These are phyloP conservation scores for Danielia oregonensis DNA, from an alignment of 805 yeast genomes.

Conservation along the genomic window DNA sequence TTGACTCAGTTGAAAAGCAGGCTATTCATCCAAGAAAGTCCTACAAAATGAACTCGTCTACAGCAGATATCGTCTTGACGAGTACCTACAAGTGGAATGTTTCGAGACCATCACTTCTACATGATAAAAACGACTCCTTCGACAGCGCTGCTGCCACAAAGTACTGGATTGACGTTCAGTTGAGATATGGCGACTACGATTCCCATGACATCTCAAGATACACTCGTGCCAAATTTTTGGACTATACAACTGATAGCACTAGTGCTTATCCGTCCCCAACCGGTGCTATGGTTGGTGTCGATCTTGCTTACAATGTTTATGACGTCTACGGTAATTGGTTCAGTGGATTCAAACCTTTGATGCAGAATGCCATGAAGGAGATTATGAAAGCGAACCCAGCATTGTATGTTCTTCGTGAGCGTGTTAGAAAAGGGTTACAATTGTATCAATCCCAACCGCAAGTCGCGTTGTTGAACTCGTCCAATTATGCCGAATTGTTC, in stretches of 20 bases:
- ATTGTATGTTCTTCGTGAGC: conserved; percentile 81
- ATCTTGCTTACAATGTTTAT: conserved; percentile 91
- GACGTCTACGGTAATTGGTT: conserved; percentile 98
- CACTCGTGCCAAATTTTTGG: conserved; percentile 87
- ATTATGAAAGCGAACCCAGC: conserved; percentile 96
- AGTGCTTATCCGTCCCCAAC: conserved; percentile 90
- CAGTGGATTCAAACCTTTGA: conserved; percentile 84
- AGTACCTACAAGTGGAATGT: conserved; percentile 82
- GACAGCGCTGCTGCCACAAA: conserved; percentile 60
- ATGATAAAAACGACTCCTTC: conserved; percentile 64
- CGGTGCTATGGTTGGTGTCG: conserved; percentile 87
- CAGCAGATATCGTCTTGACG: conserved; percentile 81
- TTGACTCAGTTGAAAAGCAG: conserved; percentile 83
- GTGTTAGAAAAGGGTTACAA: conserved; percentile 91
- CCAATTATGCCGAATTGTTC: conserved; percentile 86
- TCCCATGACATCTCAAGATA: conserved; percentile 95
- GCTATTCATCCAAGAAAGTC: conserved; percentile 97
- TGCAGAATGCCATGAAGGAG: conserved; percentile 89
- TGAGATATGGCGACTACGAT: conserved; percentile 95
- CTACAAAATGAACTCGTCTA: conserved; percentile 92
- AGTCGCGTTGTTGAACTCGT: conserved; percentile 84
- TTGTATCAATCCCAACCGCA: conserved; percentile 91
- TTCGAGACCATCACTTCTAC: conserved; percentile 73
- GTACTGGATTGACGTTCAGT: conserved; percentile 93
- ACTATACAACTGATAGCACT: conserved; percentile 83